Percentiles rank a stretch among this genome's conserved stretches.
Evolutionary conservation across 805 yeast species (phyloP).

Genomic region (Metschnikowia lochheadii): DNA sequence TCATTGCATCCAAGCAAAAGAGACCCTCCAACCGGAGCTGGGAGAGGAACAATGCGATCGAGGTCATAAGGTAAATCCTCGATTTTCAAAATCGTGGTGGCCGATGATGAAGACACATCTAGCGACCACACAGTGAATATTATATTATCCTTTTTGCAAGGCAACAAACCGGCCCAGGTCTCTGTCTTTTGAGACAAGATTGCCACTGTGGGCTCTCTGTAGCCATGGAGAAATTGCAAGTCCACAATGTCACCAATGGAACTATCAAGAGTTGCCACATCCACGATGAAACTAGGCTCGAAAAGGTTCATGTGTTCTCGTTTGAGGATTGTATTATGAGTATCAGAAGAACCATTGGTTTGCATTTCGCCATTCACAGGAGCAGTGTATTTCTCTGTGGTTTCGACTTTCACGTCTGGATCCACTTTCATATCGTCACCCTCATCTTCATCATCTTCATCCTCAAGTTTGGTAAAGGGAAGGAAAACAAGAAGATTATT

Average conservation of each 20-base stretch:
- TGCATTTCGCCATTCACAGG: neutral
- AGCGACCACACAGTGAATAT: constrained; percentile 62
- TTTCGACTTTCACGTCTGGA: constrained; percentile 4
- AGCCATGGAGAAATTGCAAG: constrained; percentile 65
- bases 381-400: neutral
- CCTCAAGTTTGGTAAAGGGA: constrained; percentile 51
- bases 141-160: constrained; percentile 58
- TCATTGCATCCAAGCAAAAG: constrained; percentile 72
- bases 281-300: constrained; percentile 55
- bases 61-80: constrained; percentile 72
- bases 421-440: constrained; percentile 26
- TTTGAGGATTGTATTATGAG: neutral
- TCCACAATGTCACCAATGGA: constrained; percentile 64
- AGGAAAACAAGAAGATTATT: constrained; percentile 69
- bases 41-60: constrained; percentile 58
- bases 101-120: constrained; percentile 51
- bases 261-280: constrained; percentile 52
- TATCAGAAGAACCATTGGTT: neutral
- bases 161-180: constrained; percentile 77
- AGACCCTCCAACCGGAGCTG: constrained; percentile 65
- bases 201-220: constrained; percentile 79
- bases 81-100: constrained; percentile 66
- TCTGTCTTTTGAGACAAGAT: constrained; percentile 50
- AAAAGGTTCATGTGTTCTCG: constrained; percentile 24
- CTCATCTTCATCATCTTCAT: constrained; percentile 36